Conservation (phyloP, 306 rosid species). For the Begonia loranthoides region DNA sequence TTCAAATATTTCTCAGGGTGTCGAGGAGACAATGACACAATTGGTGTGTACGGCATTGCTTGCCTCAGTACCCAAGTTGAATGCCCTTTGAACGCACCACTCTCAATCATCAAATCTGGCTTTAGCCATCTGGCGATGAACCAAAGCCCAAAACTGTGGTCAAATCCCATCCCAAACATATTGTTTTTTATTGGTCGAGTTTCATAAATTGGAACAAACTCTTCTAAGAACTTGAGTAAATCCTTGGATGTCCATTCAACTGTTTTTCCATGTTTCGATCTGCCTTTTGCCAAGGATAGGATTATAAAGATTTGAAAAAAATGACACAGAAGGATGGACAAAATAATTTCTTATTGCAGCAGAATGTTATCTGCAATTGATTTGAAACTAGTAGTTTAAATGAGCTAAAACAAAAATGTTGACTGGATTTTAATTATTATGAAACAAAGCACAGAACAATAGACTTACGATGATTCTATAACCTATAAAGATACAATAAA, state of each 20-base stretch:
- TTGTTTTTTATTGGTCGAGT: constrained; percentile 80
- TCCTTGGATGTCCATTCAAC: constrained; percentile 96
- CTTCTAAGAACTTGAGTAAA: constrained; percentile 71
- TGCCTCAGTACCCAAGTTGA: constrained; percentile 98
- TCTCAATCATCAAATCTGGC: constrained; percentile 92
- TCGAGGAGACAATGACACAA: constrained; percentile 78
- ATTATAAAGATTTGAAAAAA: constrained; percentile 43
- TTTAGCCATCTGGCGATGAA: constrained; percentile 80
- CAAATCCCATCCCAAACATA: constrained; percentile 96
- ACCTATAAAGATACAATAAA: too few species aligned
- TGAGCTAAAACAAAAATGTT: too few species aligned
- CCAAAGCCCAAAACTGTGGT: constrained; percentile 99
- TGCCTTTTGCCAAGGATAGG: constrained; percentile 92
- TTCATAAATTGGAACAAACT: constrained; percentile 81
- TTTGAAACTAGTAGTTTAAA: too few species aligned
- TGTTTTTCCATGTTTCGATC: constrained; percentile 92
- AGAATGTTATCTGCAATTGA: too few species aligned
- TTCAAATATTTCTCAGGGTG: constrained; percentile 92
- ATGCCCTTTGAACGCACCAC: constrained; percentile 98
- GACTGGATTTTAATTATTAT: too few species aligned
- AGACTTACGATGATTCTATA: too few species aligned
- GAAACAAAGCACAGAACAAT: too few species aligned
- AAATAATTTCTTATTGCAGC: too few species aligned
- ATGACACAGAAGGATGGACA: background rate
- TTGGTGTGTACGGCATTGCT: constrained; percentile 72